phyloP scores from a whole-genome alignment of 495 filamentous ascomycete genomes.

The Bombardia bombarda region DNA sequence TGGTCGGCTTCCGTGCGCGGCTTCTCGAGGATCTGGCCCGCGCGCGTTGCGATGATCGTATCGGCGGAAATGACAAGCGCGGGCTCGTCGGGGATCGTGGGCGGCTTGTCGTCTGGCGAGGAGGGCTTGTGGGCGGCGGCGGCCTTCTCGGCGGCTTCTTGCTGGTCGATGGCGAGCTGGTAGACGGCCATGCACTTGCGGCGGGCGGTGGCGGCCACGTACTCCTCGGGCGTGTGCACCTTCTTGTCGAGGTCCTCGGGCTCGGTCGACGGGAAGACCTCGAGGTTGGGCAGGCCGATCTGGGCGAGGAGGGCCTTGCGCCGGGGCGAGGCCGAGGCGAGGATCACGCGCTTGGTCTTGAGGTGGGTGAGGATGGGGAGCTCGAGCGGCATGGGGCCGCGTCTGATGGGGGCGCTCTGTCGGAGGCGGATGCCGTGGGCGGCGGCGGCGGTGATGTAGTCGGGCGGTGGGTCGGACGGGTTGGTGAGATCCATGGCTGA shows the following conservation, averaged over 20 bases:
- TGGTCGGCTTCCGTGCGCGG: constrained; percentile 74
- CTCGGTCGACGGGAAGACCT: constrained; percentile 71
- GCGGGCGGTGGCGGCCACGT: constrained; percentile 79
- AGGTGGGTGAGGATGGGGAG: constrained; percentile 71
- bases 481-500: constrained; percentile 23
- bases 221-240: constrained; percentile 70
- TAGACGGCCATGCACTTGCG: constrained; percentile 80
- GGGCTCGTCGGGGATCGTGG: constrained; percentile 48
- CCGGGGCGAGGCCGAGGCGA: constrained; percentile 82
- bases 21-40: constrained; percentile 80
- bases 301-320: constrained; percentile 69
- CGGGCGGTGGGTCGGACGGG: constrained; percentile 32
- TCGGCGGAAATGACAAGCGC: constrained; percentile 85
- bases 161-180: constrained; percentile 48
- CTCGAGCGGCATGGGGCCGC: constrained; percentile 52
- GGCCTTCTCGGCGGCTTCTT: constrained; percentile 26
- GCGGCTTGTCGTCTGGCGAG: background rate
- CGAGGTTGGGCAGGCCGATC: constrained; percentile 67
- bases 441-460: constrained; percentile 34
- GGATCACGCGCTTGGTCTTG: constrained; percentile 65
- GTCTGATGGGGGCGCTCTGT: constrained; percentile 20
- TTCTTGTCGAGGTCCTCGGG: constrained; percentile 77
- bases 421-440: constrained; percentile 29
- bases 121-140: background rate
- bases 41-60: constrained; percentile 74